Base-by-base conservation (phyloP, 2,329 filamentous ascomycete species). In the Colletotrichum australisinense region DNA sequence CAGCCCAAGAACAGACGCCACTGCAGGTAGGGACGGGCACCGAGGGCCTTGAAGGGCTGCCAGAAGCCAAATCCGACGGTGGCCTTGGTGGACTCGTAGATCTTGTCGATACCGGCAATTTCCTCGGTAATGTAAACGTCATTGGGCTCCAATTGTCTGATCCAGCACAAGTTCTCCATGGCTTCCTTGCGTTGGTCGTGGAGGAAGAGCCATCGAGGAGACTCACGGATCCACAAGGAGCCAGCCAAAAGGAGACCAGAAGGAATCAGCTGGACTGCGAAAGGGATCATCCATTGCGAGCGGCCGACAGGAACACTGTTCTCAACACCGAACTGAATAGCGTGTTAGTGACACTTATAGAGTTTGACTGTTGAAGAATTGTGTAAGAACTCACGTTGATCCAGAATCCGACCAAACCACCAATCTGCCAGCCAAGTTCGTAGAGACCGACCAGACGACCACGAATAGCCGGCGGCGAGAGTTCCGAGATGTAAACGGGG, bases 81-180 rank as follows among this genome's bases (percentile, higher is more conserved):
- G 14, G 84, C 76, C 24, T 86, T 83, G 78, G 91, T 88, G 16
- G 88, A 80, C 75, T 92, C 88, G 30, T 72, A 74, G 26, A 75
- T 74, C 22, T 65, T 75, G 28, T 93, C 88, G 67, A 93, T 89
- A 24, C 87, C 87, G 12, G 88, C 86, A 5, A 92, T 84, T 78
- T 93, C 90, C 76, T 92, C 90, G 19, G 90, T 84, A 68, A 93
- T 89, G 78, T 93, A 93, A 12, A 90, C 80, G 42, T 90, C 84
- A 42, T 85, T 84, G 1, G 81, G 78, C 0, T 81, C 75, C 1
- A 89, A 81, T 42, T 87, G 85, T n/a, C 89, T 85, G 42, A 91
- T 88, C 86, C 86, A 89, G 82, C 85, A 87, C 72, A 90, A 83
- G 56, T 85, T 88, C 22, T 83, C 78, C 75, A 87, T 82, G 3